These are phyloP conservation scores for Komagataella mondaviorum DNA, from an alignment of 805 yeast genomes.

Conservation along the genomic window DNA sequence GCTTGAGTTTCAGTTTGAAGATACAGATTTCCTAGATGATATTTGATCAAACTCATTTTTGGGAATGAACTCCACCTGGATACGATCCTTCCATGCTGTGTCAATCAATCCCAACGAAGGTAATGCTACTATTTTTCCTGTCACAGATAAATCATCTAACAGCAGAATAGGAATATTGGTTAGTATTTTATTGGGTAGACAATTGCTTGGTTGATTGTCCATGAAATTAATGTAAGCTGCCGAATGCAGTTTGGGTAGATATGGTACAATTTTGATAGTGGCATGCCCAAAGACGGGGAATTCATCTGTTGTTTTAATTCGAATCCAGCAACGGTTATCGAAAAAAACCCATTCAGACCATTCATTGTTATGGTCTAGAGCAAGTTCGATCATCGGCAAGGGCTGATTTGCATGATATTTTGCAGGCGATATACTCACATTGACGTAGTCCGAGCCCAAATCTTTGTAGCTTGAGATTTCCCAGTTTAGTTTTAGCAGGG, in stretches of 20 bases:
- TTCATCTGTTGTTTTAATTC: conserved; percentile 1
- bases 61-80: neutral
- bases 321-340: conserved; percentile 27
- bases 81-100: neutral
- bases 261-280: neutral
- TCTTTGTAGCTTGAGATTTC: conserved; percentile 1
- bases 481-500: conserved; percentile 13
- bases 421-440: neutral
- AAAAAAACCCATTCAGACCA: conserved; percentile 21
- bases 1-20: neutral
- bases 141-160: neutral
- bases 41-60: neutral
- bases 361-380: conserved; percentile 1
- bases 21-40: neutral
- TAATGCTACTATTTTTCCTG: neutral
- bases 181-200: neutral
- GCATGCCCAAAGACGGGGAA: neutral
- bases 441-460: conserved; percentile 6
- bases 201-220: neutral
- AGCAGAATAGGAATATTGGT: neutral
- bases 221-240: neutral
- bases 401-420: neutral
- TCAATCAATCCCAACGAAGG: neutral
- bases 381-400: neutral
- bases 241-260: neutral